phyloP scores from a whole-genome alignment of 2,329 filamentous ascomycete genomes.

The Talaromyces sp. region DNA sequence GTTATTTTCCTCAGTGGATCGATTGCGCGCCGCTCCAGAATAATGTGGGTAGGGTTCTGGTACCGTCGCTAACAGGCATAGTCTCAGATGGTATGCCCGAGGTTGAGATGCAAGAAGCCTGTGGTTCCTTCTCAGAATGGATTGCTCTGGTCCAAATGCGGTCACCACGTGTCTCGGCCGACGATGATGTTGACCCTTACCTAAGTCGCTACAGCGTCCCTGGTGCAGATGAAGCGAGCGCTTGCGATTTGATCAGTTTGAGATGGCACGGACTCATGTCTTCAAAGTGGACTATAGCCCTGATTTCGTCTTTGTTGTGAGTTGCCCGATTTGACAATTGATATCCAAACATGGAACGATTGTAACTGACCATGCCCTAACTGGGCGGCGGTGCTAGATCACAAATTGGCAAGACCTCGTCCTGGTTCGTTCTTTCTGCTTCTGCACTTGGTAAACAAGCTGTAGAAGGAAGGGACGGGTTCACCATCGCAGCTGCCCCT shows the following conservation, averaged over 20 bases:
- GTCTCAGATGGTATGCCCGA: slow-evolving; percentile 35
- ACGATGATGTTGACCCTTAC: slow-evolving; percentile 47
- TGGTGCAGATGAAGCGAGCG: slow-evolving; percentile 25
- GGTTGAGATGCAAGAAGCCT: slow-evolving; percentile 62
- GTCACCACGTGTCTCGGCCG: slow-evolving; percentile 41
- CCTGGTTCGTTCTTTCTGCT: slow-evolving; percentile 41
- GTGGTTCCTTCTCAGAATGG: slow-evolving; percentile 64
- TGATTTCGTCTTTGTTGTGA: slow-evolving; percentile 43
- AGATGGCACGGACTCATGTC: slow-evolving; percentile 49
- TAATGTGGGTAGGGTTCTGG: slow-evolving; percentile 29
- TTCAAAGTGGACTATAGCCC: slow-evolving; percentile 40
- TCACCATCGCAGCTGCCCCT: slow-evolving; percentile 30
- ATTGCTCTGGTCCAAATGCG: slow-evolving; percentile 57
- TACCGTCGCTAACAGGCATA: slow-evolving; percentile 35
- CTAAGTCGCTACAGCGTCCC: slow-evolving; percentile 48
- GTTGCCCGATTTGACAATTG: slow-evolving; percentile 15
- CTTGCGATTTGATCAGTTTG: slow-evolving; percentile 38
- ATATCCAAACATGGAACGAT: not conserved
- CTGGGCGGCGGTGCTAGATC: slow-evolving; percentile 19
- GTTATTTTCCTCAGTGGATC: slow-evolving; percentile 42
- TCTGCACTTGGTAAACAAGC: slow-evolving; percentile 38
- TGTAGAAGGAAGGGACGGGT: slow-evolving; percentile 45
- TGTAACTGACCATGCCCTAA: slow-evolving; percentile 20
- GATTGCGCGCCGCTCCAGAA: slow-evolving; percentile 30
- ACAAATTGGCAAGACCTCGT: slow-evolving; percentile 10